phyloP scores from a whole-genome alignment of 139 green algal genomes.

The Chlorokybus atmophyticus region DNA sequence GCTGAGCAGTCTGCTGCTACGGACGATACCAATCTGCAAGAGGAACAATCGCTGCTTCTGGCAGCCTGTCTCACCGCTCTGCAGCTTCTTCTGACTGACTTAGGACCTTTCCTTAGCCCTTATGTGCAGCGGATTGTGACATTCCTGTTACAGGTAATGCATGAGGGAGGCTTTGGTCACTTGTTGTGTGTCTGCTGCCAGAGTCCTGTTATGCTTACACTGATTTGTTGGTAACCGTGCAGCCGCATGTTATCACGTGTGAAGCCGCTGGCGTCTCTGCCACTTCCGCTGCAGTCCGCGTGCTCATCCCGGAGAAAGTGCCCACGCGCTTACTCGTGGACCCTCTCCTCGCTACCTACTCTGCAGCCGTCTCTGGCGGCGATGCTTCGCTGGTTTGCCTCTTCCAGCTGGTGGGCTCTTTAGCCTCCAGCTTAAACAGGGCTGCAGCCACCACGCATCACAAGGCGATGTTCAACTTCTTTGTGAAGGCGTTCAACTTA shows the following conservation, averaged over 20 bases:
- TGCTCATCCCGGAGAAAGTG: slow-evolving; percentile 16
- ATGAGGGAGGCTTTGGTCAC: too few relatives aligned
- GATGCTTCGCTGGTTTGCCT: slow-evolving; percentile 4
- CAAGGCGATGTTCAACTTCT: slow-evolving; percentile 46
- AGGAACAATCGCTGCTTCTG: background rate
- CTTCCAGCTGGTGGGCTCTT: slow-evolving; percentile 29
- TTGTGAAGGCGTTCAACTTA: slow-evolving; percentile 62
- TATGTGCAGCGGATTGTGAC: slow-evolving; percentile 5
- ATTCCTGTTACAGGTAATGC: too few relatives aligned
- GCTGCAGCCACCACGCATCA: slow-evolving; percentile 36
- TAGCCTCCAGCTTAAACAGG: slow-evolving; percentile 38
- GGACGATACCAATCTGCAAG: background rate
- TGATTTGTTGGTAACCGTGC: slow-evolving; percentile 3
- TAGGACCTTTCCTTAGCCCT: slow-evolving; percentile 15
- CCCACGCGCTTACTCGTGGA: slow-evolving; percentile 51
- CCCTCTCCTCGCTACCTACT: slow-evolving; percentile 41
- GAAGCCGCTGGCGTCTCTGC: slow-evolving; percentile 36
- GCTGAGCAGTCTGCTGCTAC: background rate
- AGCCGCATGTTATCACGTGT: background rate
- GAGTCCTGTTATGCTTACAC: too few relatives aligned
- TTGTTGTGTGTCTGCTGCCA: too few relatives aligned
- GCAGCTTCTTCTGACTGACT: slow-evolving; percentile 5
- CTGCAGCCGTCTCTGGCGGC: slow-evolving; percentile 6
- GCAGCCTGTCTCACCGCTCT: background rate
- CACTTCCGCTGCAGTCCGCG: slow-evolving; percentile 40